Percentiles rank a stretch among this genome's conserved stretches.
Conservation (phyloP, 2,329 filamentous ascomycete species). For the Pestalotiopsis sp. region DNA sequence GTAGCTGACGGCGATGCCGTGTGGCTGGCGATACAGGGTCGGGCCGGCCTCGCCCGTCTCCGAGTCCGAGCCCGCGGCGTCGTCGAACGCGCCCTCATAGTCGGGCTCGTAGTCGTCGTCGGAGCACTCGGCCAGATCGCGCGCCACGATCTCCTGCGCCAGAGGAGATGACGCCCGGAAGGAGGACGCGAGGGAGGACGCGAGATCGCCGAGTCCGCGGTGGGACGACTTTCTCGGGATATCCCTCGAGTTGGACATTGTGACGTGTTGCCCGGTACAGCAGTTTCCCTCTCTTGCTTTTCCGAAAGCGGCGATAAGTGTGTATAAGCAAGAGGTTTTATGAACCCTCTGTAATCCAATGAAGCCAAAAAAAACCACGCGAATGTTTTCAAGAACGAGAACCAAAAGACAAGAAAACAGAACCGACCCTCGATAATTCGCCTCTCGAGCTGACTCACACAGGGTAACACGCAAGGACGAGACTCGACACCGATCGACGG, state of each 20-base stretch:
- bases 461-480: background rate
- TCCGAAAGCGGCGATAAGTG: background rate
- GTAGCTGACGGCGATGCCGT: slow-evolving; percentile 73
- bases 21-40: slow-evolving; percentile 73
- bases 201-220: slow-evolving; percentile 24
- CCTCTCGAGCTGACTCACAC: background rate
- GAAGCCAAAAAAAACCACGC: background rate
- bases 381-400: background rate
- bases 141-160: slow-evolving; percentile 66
- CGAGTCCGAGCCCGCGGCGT: slow-evolving; percentile 32
- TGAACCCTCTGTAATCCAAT: background rate
- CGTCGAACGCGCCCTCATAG: slow-evolving; percentile 24
- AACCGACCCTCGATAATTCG: background rate
- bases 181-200: slow-evolving; percentile 44
- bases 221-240: slow-evolving; percentile 25
- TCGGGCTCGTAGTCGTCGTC: slow-evolving; percentile 50
- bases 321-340: background rate
- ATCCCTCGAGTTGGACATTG: slow-evolving; percentile 26
- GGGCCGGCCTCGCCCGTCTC: slow-evolving; percentile 44
- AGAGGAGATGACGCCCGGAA: slow-evolving; percentile 66
- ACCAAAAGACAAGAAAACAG: slow-evolving; percentile 1
- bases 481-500: too few species aligned
- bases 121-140: slow-evolving; percentile 67
- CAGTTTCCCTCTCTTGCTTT: background rate
- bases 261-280: background rate